Conservation (phyloP, 2,329 filamentous ascomycete species). For the Aspergillus felis region DNA sequence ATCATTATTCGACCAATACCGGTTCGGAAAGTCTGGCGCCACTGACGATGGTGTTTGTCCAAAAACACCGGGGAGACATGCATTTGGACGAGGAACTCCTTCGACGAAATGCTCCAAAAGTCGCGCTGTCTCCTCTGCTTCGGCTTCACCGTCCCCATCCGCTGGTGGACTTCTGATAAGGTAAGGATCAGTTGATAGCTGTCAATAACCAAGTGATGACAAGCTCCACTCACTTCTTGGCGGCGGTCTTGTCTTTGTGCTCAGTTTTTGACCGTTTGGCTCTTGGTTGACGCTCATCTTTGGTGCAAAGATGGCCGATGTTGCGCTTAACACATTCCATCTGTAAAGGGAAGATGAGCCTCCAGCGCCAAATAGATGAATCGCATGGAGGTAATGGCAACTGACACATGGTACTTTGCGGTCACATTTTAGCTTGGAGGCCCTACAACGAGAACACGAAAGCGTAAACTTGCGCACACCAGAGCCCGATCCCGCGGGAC, state of each 20-base stretch:
- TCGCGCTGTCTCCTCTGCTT: not conserved
- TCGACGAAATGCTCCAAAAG: not conserved
- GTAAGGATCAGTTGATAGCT: not conserved
- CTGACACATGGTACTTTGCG: constrained; percentile 11
- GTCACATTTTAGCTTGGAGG: constrained; percentile 15
- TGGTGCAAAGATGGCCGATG: constrained; percentile 11
- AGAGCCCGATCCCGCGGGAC: not conserved
- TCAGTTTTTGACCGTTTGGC: constrained; percentile 8
- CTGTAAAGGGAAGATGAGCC: not conserved
- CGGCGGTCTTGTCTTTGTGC: not conserved
- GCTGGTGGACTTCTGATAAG: not conserved
- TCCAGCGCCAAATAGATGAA: no score
- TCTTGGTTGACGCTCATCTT: constrained; percentile 14
- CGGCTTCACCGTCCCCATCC: not conserved
- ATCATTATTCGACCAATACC: not conserved
- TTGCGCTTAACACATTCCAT: constrained; percentile 13
- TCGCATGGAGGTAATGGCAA: not conserved
- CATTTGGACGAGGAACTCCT: not conserved
- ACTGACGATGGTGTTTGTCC: not conserved
- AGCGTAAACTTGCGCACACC: not conserved
- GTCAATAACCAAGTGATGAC: not conserved
- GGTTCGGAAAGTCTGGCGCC: not conserved
- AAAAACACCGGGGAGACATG: not conserved
- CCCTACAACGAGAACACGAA: constrained; percentile 13
- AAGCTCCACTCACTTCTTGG: not conserved